A percentile compares a stretch with the other conserved stretches of the same genome.
These are phyloP conservation scores for Umbelopsis vinacea DNA, from an alignment of 192 early-diverging fungal species.

Conservation along the genomic window DNA sequence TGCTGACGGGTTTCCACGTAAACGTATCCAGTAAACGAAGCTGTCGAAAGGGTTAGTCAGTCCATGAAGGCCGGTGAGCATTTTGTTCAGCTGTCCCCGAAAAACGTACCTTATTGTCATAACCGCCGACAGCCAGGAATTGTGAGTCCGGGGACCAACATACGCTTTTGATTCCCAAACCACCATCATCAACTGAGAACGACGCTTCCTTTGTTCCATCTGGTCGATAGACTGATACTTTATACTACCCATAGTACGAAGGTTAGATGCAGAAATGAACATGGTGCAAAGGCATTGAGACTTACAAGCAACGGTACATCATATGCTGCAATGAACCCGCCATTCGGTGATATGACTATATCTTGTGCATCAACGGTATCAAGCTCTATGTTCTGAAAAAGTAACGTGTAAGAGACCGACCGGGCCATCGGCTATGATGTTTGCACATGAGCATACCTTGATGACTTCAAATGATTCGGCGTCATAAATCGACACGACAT, in stretches of 20 bases:
- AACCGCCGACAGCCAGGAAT: constrained; percentile 83
- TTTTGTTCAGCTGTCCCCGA: neutral
- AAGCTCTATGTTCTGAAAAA: constrained; percentile 61
- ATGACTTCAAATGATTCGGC: constrained; percentile 17
- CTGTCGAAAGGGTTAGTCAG: constrained; percentile 15
- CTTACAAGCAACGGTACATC: constrained; percentile 70
- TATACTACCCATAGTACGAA: constrained; percentile 55
- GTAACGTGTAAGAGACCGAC: neutral
- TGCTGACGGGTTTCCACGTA: constrained; percentile 69
- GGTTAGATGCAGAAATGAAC: constrained; percentile 6
- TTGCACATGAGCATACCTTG: neutral
- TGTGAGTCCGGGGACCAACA: constrained; percentile 78
- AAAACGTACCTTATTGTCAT: constrained; percentile 74
- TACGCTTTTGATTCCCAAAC: constrained; percentile 78
- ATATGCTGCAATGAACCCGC: constrained; percentile 75
- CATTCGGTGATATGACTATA: constrained; percentile 87
- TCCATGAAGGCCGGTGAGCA: neutral
- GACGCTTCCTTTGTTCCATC: constrained; percentile 57
- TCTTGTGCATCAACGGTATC: constrained; percentile 77
- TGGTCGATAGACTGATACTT: constrained; percentile 68
- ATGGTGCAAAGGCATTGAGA: constrained; percentile 1
- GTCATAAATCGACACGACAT: neutral
- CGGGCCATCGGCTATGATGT: too few species aligned
- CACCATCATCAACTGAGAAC: constrained; percentile 60
- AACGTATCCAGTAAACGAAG: constrained; percentile 72